phyloP scores from a whole-genome alignment of 352 stramenopile genomes.

The Phytophthora meadii region DNA sequence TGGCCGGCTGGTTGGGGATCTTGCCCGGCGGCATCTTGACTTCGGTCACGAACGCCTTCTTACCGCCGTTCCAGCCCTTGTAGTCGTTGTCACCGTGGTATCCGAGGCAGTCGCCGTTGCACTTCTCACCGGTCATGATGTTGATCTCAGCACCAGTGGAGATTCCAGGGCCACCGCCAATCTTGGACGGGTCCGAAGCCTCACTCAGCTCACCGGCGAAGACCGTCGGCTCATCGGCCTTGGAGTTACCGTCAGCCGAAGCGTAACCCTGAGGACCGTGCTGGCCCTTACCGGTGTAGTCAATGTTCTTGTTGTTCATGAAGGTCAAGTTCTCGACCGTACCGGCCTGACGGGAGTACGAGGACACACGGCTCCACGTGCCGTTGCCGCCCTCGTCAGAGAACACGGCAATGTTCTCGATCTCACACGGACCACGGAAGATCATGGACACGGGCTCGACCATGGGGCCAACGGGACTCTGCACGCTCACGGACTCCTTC shows the following conservation, averaged over 20 bases:
- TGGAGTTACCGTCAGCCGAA: constrained; percentile 45
- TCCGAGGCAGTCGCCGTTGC: constrained; percentile 45
- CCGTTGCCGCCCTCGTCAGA: constrained; percentile 28
- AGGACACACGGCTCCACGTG: constrained; percentile 61
- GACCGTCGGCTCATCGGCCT: constrained; percentile 30
- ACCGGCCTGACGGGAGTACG: constrained; percentile 43
- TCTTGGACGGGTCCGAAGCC: constrained; percentile 37
- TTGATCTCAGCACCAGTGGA: constrained; percentile 69
- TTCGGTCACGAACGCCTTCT: constrained; percentile 75
- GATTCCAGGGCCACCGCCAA: constrained; percentile 52
- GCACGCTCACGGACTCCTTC: constrained; percentile 46
- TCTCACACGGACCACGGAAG: constrained; percentile 67
- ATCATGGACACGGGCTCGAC: constrained; percentile 68
- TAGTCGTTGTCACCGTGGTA: constrained; percentile 52
- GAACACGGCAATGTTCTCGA: constrained; percentile 73
- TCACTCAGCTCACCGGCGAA: constrained; percentile 58
- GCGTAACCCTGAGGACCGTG: constrained; percentile 65
- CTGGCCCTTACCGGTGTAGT: constrained; percentile 46
- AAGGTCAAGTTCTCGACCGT: constrained; percentile 66
- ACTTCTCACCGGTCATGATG: constrained; percentile 63
- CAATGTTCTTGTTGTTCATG: constrained; percentile 83
- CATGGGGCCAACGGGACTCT: constrained; percentile 63
- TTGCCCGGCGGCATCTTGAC: constrained; percentile 57
- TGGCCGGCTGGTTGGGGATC: constrained; percentile 46
- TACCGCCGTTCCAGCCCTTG: constrained; percentile 64